These are phyloP conservation scores for Mortierella hygrophila DNA, from an alignment of 192 early-diverging fungal species.

Conservation along the genomic window DNA sequence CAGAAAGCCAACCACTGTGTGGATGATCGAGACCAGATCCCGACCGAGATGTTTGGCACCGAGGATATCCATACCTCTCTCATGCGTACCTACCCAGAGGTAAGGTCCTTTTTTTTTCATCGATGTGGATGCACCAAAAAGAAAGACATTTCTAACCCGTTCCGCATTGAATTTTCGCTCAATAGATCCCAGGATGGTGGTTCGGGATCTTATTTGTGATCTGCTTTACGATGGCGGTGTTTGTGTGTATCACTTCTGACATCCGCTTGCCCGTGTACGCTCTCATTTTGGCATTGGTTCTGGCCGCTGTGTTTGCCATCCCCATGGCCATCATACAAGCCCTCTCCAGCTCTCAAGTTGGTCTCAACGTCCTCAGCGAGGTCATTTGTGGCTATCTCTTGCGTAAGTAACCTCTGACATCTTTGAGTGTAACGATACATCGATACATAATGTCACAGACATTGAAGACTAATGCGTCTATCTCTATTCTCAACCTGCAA, in stretches of 20 bases:
- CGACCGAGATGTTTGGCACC: constrained; percentile 49
- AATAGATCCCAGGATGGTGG: constrained; percentile 69
- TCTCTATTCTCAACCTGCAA: no score
- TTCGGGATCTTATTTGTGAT: constrained; percentile 61
- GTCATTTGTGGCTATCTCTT: constrained; percentile 65
- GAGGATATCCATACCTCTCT: constrained; percentile 47
- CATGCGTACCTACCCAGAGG: constrained; percentile 45
- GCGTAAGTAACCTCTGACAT: constrained; percentile 19
- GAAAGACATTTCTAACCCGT: constrained; percentile 22
- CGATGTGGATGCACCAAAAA: not conserved
- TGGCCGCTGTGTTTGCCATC: constrained; percentile 61
- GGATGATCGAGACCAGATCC: constrained; percentile 39
- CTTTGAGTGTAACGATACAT: not conserved
- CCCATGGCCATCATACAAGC: constrained; percentile 69
- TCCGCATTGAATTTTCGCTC: constrained; percentile 59
- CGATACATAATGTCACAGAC: not conserved
- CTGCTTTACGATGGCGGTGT: constrained; percentile 54
- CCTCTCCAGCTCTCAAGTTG: constrained; percentile 64
- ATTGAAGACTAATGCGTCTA: not conserved
- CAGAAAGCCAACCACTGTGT: not conserved
- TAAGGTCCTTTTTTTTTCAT: not conserved
- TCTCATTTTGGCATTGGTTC: constrained; percentile 57
- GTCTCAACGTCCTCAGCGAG: constrained; percentile 72
- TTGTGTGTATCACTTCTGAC: constrained; percentile 38
- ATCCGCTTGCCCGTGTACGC: constrained; percentile 63